These are phyloP conservation scores for Ambrosiella cleistominuta DNA, from an alignment of 2,329 filamentous ascomycete species.

Conservation along the genomic window DNA sequence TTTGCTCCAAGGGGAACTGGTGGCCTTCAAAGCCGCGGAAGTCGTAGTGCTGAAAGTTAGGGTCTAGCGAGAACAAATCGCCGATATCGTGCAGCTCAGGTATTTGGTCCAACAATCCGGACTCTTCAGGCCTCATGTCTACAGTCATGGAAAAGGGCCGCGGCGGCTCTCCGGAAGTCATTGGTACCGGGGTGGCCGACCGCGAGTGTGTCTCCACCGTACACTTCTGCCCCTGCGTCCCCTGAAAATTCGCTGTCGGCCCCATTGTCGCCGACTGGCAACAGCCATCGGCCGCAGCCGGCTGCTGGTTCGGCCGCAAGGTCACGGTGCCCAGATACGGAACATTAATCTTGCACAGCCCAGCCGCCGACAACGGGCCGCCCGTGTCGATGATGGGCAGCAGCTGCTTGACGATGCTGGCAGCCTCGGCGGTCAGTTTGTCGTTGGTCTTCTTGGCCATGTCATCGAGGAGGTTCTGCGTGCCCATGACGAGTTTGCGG, in stretches of 20 bases:
- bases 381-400: conserved; percentile 24
- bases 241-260: background rate
- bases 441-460: conserved; percentile 24
- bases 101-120: background rate
- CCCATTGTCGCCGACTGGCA: background rate
- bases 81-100: conserved; percentile 2
- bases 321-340: conserved; percentile 31
- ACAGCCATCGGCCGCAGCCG: too few relatives aligned
- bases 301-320: conserved; percentile 19
- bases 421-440: conserved; percentile 25
- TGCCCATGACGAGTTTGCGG: conserved; percentile 21
- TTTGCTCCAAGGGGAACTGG: conserved; percentile 7
- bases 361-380: conserved; percentile 9
- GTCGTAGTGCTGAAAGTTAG: conserved; percentile 2
- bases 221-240: too few relatives aligned
- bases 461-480: conserved; percentile 22
- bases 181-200: background rate
- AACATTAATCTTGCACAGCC: conserved; percentile 24
- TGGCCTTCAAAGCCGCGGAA: conserved; percentile 9
- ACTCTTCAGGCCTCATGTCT: background rate
- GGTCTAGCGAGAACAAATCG: conserved; percentile 11
- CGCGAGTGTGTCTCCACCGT: background rate
- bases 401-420: conserved; percentile 26
- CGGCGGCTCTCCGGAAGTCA: background rate
- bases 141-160: background rate